Conservation (phyloP, 2,329 filamentous ascomycete species). For the Trichoderma simmonsii region DNA sequence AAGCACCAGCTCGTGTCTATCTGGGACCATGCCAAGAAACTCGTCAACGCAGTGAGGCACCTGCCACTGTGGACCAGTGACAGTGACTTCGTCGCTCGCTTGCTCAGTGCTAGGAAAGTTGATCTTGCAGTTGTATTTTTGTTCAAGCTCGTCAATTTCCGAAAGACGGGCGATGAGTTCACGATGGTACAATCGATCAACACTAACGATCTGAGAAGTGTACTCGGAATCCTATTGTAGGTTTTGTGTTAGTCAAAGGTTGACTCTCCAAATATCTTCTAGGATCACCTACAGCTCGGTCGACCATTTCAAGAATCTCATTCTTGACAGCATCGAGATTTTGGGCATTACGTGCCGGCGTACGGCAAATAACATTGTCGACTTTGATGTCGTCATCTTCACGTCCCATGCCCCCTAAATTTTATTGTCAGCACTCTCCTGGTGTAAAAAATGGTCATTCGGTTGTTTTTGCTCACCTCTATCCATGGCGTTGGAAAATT, state of each 20-base stretch:
- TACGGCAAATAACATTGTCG: conserved; percentile 98
- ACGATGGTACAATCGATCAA: conserved; percentile 92
- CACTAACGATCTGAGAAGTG: conserved; percentile 86
- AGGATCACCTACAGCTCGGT: conserved; percentile 67
- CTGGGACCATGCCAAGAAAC: conserved; percentile 95
- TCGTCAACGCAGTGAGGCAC: conserved; percentile 95
- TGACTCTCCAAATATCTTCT: not conserved
- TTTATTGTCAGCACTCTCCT: conserved; percentile 27
- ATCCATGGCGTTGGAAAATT: conserved; percentile 99
- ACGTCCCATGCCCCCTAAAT: conserved; percentile 65
- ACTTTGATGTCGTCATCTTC: conserved; percentile 98
- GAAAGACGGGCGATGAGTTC: conserved; percentile 84
- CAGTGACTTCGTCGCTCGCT: conserved; percentile 91
- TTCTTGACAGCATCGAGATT: conserved; percentile 96
- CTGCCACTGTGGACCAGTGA: conserved; percentile 96
- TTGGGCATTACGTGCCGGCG: conserved; percentile 92
- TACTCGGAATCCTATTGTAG: conserved; percentile 79
- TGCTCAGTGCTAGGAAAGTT: conserved; percentile 96
- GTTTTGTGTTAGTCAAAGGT: conserved; percentile 13
- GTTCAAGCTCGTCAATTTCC: conserved; percentile 92
- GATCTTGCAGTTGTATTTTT: conserved; percentile 99
- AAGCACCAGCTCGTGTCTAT: conserved; percentile 88
- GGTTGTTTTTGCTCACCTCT: conserved; percentile 53
- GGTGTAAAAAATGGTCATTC: conserved; percentile 3
- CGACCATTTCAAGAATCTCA: conserved; percentile 99